Percentiles rank a stretch among this genome's conserved stretches.
Conservation (phyloP, 768 basidiomycete genomes). For the Sarcodon sp. region DNA sequence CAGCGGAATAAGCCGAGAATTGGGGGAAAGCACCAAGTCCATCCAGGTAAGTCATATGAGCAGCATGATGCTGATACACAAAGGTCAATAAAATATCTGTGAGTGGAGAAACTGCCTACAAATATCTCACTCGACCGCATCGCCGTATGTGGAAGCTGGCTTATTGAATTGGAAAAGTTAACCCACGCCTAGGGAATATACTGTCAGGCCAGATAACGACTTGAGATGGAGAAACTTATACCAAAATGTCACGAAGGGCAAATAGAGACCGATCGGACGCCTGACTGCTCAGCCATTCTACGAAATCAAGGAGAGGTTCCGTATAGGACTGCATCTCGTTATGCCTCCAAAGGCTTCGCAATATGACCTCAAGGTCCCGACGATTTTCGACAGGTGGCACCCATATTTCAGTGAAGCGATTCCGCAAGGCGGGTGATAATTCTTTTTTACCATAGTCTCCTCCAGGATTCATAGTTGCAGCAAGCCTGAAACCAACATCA, state of each 20-base stretch:
- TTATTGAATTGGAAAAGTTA: conserved; percentile 63
- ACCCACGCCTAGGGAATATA: conserved; percentile 68
- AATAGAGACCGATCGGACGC: conserved; percentile 54
- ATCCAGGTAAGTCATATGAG: conserved; percentile 86
- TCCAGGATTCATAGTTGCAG: conserved; percentile 99
- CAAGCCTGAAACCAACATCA: conserved; percentile 61
- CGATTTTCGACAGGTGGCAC: conserved; percentile 74
- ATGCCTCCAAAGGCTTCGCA: conserved; percentile 55
- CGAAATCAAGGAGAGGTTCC: conserved; percentile 55
- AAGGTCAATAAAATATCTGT: conserved; percentile 4
- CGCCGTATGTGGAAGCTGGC: conserved; percentile 12
- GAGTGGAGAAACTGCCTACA: conserved; percentile 29
- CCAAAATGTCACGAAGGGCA: conserved; percentile 82
- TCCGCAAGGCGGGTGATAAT: conserved; percentile 89
- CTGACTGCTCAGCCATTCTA: conserved; percentile 60
- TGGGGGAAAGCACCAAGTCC: conserved; percentile 75
- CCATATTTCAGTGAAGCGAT: conserved; percentile 99
- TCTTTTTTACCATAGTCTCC: conserved; percentile 99
- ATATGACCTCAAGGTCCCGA: conserved; percentile 65
- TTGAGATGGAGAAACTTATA: conserved; percentile 20
- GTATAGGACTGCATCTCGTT: conserved; percentile 44
- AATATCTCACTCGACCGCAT: conserved; percentile 45
- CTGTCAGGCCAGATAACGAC: neutral
- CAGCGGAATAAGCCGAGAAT: conserved; percentile 46
- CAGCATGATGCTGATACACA: conserved; percentile 68